Evolutionary conservation across 2,329 filamentous ascomycete genomes (phyloP).

Genomic region (Dactylellina cionopaga): DNA sequence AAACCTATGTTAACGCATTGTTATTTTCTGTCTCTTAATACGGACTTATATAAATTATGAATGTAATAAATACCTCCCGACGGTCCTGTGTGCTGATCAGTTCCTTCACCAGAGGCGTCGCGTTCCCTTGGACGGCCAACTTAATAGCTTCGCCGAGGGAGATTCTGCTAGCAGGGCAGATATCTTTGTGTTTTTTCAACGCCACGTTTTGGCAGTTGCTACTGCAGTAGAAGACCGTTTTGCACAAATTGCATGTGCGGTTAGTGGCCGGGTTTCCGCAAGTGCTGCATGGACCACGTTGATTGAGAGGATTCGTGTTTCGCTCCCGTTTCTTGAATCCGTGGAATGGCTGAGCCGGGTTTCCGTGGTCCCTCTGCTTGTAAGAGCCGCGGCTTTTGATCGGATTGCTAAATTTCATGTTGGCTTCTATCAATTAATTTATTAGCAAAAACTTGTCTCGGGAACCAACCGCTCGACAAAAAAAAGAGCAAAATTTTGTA

Average conservation of each 20-base stretch:
- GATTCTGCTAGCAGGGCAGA: constrained; percentile 17
- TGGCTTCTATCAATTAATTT: not conserved
- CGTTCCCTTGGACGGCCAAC: constrained; percentile 21
- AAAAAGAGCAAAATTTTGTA: too few relatives aligned
- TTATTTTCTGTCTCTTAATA: not conserved
- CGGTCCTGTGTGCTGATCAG: constrained; percentile 23
- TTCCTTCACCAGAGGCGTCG: constrained; percentile 33
- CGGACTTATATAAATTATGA: not conserved
- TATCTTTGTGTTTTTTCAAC: constrained; percentile 10
- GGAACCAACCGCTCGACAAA: too few relatives aligned
- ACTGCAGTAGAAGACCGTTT: constrained; percentile 38
- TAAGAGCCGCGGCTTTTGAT: not conserved
- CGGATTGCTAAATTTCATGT: not conserved
- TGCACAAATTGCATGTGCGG: constrained; percentile 18
- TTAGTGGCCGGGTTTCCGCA: constrained; percentile 18
- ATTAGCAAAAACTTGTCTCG: too few relatives aligned
- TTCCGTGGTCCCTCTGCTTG: not conserved
- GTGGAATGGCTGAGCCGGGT: not conserved
- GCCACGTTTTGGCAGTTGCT: constrained; percentile 14
- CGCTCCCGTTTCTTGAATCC: not conserved
- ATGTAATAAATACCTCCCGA: constrained; percentile 17
- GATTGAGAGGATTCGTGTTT: not conserved
- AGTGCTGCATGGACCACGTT: constrained; percentile 23
- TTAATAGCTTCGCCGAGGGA: constrained; percentile 11
- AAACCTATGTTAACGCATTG: constrained; percentile 1